Base-by-base conservation (phyloP, 495 filamentous ascomycete genomes). In the Penicillium argentinense region DNA sequence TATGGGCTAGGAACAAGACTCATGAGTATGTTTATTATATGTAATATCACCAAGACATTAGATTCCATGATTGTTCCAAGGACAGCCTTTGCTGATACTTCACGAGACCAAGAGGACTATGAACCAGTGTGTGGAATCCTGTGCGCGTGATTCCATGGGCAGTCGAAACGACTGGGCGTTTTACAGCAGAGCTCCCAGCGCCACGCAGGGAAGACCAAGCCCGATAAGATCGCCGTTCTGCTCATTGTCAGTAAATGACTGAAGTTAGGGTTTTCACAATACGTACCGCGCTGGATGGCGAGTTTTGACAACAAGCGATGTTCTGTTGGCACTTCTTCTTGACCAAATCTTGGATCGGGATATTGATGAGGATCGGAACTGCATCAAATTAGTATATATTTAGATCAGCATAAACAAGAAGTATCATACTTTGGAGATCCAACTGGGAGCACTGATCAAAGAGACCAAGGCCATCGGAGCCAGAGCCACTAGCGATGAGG, bases 281-380 rank as follows among this genome's bases (percentile, higher is more conserved):
- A 54, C 72, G 54, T 47, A 68, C 69, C 47, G 74, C 66, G 19
- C 40, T 49, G 47, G 59, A 61, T 17, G 57, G 60, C 34, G 66
- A 71, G 58, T 70, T 59, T 48, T 71, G 68, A 59, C 74, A 78
- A 64, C 75, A 77, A 47, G 73, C 75, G 53, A 73, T 69, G 54
- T 71, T 74, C 69, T 76, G 72, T 63, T 76, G 75, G 69, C 75
- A 78, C 55, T 72, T 52, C 63, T 61, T 64, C 54, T 77, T 66
- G 48, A 77, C 65, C 27, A 74, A 22, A 44, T 77, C 72, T 38
- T 66, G 40, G 22, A 72, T 29, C 42, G 65, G 63, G 42, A 77
- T 48, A 22, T 54, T 57, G 28, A 61, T 49, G 23, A 47, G 7
- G 27, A 61, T 46, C 22, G 68, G 64, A 39, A 67, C 59, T 67